These are phyloP conservation scores for Galerina sulciceps DNA, from an alignment of 768 basidiomycete species.

Conservation along the genomic window DNA sequence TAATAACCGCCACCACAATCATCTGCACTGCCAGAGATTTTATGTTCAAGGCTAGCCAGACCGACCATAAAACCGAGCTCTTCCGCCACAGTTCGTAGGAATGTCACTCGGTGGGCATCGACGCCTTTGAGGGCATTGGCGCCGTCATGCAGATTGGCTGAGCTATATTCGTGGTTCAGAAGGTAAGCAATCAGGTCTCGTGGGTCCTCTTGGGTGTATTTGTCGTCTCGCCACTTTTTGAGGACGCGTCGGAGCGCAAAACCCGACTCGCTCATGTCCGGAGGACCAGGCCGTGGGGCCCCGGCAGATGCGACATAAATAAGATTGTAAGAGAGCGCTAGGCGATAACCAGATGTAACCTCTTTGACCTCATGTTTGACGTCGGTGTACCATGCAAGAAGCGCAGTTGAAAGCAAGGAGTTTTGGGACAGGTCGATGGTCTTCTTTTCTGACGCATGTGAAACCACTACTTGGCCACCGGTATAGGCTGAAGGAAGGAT, in stretches of 20 bases:
- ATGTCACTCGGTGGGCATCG: conserved; percentile 37
- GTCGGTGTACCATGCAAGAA: conserved; percentile 58
- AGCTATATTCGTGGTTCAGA: conserved; percentile 31
- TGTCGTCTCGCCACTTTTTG: conserved; percentile 36
- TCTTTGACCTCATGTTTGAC: conserved; percentile 54
- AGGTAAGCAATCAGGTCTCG: conserved; percentile 27
- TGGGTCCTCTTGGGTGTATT: conserved; percentile 22
- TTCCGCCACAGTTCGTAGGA: conserved; percentile 35
- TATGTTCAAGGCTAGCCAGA: conserved; percentile 38
- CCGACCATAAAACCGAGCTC: conserved; percentile 37
- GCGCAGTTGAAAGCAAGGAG: conserved; percentile 36
- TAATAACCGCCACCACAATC: conserved; percentile 23
- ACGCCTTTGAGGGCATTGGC: conserved; percentile 37
- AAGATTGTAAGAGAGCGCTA: conserved; percentile 56
- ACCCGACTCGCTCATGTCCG: conserved; percentile 24
- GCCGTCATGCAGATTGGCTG: conserved; percentile 24
- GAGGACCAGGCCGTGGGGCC: conserved; percentile 29
- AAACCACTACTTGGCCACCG: conserved; percentile 49
- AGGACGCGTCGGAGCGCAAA: conserved; percentile 34
- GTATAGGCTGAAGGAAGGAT: conserved; percentile 49
- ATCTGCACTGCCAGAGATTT: conserved; percentile 24
- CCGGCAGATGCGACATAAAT: conserved; percentile 35
- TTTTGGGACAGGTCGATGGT: conserved; percentile 38
- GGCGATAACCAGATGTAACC: conserved; percentile 51
- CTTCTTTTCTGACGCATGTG: conserved; percentile 37